Base-by-base conservation (phyloP, 768 basidiomycete species). In the Clavulina sp. region DNA sequence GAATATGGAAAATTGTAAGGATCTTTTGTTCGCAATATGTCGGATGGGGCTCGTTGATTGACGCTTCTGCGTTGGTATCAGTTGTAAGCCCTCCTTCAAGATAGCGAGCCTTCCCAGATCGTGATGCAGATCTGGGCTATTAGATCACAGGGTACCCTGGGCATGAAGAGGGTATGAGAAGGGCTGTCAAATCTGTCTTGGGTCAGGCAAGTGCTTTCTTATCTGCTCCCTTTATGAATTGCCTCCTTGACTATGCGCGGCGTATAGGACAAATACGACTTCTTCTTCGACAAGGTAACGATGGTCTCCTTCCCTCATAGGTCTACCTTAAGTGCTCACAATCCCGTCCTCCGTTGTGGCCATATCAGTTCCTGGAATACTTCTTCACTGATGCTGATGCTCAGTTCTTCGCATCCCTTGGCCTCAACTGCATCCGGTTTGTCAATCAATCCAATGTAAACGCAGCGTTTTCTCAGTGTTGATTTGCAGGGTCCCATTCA, bases 231-330 rank as follows among this genome's bases (percentile, higher is more conserved):
- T 38, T 1, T 21, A 38, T 21, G 36, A 1, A 38, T 21, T 38
- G n/a, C n/a, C n/a, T n/a, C n/a, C n/a, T n/a, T n/a, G n/a, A n/a
- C n/a, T n/a, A n/a, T n/a, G n/a, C n/a, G n/a, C 36, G 36, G 36
- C 13, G 13, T 21, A 21, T 13, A 71, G 48, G 49, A 66, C 32
- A 65, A 83, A 62, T 75, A 80, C 5, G 76, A 77, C 7, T 78
- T 78, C 63, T 89, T 86, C 70, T 89, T 87, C 60, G 82, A 88
- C 71, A 84, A 81, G 71, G 84, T 79, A 54, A n/a, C 19, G 4
- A 51, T 19, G 6, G 24, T 7, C 2, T n/a, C n/a, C n/a, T n/a
- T n/a, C n/a, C n/a, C n/a, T n/a, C n/a, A n/a, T n/a, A n/a, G 28
- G 28, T 43, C 28, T 7, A 44, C 23, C 9, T 44, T 13, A 7